Base-by-base conservation (phyloP, 768 basidiomycete species). In the Hemileccinum rubropunctum region DNA sequence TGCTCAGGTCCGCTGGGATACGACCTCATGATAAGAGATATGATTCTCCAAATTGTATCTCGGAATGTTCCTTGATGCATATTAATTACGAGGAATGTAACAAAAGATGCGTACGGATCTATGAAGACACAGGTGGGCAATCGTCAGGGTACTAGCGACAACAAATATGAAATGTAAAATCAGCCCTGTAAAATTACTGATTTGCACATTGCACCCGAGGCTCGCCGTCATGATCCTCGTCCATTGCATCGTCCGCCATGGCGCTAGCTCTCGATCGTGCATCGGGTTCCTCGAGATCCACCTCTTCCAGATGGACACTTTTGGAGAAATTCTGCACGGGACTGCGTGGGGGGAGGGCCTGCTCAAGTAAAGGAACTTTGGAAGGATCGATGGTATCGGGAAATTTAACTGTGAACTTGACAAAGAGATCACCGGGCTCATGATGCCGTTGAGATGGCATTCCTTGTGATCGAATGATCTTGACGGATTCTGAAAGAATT, bases 401-500 rank as follows among this genome's bases (percentile, higher is more conserved):
- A 83, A 98, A 99, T 51, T 77, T 82, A 64, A 99, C 90, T 54
- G 77, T 76, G 59, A 98, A 72, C 64, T 85, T 88, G 70, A 99
- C 79, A 66, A 82, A 93, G 52, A 99, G 80, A 71, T 98, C 93
- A 34, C 97, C 97, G 35, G 85, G 81, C 65, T 99, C 94, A 72
- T 98, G 97, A 72, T 98, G 95, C 53, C 97, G 85, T 69, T 90
- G 90, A 44, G 97, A 98, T 12, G 95, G 97, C 97, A 99, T 99
- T 54, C 97, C 97, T 73, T 98, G 95, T 5, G 89, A 91, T 42
- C 81, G 81, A 59, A 99, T 87, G 57, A 95, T 86, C 72, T 97
- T 98, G 63, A 94, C 64, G 38, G 88, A 86, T 53, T 88, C 95
- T 95, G 60, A 42, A 40, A 21, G 8, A 52, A 18, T 48, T 17